Evolutionary conservation across 2,329 filamentous ascomycete species (phyloP).

Genomic region (Boeremia lycopersici): DNA sequence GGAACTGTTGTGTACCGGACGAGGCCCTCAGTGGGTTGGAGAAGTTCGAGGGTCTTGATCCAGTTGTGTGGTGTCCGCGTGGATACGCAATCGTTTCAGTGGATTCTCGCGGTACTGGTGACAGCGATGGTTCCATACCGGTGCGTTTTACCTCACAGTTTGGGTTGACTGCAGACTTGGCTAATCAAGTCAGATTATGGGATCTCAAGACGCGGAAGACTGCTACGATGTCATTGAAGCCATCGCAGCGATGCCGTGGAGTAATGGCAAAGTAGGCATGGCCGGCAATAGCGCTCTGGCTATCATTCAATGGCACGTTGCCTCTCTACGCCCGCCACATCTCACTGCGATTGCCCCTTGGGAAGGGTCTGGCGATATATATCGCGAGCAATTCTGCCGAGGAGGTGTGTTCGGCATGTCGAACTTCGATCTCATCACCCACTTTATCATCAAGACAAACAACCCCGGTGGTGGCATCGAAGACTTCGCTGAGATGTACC

Average conservation of each 20-base stretch:
- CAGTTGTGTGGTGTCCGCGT: slow-evolving; percentile 41
- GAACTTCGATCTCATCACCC: slow-evolving; percentile 52
- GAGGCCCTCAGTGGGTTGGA: slow-evolving; percentile 40
- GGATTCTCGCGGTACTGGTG: slow-evolving; percentile 38
- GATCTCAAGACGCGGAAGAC: slow-evolving; percentile 54
- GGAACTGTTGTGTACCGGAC: slow-evolving; percentile 47
- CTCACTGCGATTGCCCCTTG: slow-evolving; percentile 54
- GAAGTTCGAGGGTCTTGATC: slow-evolving; percentile 54
- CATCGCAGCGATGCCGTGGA: slow-evolving; percentile 52
- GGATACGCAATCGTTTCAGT: slow-evolving; percentile 46
- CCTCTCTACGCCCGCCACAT: slow-evolving; percentile 50
- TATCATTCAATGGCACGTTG: slow-evolving; percentile 53
- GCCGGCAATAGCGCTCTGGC: slow-evolving; percentile 54
- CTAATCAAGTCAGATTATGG: slow-evolving; percentile 38
- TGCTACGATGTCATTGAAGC: slow-evolving; percentile 55
- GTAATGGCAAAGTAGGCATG: slow-evolving; percentile 52
- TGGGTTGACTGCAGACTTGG: not conserved
- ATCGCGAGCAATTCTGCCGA: slow-evolving; percentile 54
- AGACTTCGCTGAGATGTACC: slow-evolving; percentile 52
- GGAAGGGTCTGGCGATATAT: slow-evolving; percentile 57
- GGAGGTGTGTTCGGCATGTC: slow-evolving; percentile 42
- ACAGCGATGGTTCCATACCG: slow-evolving; percentile 44
- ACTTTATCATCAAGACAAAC: slow-evolving; percentile 43
- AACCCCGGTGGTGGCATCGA: slow-evolving; percentile 44
- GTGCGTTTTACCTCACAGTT: not conserved